These are phyloP conservation scores for Petunia secreta DNA, from an alignment of 257 asterid genomes.

Conservation along the genomic window DNA sequence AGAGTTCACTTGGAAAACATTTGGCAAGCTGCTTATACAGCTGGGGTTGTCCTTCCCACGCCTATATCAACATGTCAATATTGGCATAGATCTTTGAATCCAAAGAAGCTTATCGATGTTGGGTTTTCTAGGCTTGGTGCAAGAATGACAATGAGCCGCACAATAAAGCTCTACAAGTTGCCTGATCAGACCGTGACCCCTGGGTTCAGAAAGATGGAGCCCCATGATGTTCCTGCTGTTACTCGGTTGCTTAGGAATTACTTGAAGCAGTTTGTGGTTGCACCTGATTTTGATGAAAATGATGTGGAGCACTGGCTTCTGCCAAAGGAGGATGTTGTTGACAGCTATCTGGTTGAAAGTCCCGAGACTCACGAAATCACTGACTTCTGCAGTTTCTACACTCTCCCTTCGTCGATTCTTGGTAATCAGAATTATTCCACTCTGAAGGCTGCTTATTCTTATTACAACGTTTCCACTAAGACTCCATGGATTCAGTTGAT, in stretches of 20 bases:
- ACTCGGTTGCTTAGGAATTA: constrained; percentile 39
- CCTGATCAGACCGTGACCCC: constrained; percentile 40
- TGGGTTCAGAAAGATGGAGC: constrained; percentile 44
- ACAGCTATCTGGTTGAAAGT: constrained; percentile 41
- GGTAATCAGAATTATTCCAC: constrained; percentile 38
- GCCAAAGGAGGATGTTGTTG: constrained; percentile 40
- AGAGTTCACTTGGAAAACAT: constrained; percentile 42
- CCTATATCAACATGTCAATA: constrained; percentile 41
- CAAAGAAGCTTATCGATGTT: constrained; percentile 42
- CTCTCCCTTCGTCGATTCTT: constrained; percentile 39
- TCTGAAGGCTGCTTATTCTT: constrained; percentile 43
- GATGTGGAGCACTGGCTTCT: constrained; percentile 46
- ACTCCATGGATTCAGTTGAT: constrained; percentile 41
- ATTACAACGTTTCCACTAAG: constrained; percentile 41
- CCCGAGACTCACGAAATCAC: constrained; percentile 39
- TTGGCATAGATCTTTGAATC: constrained; percentile 45
- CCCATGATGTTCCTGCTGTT: constrained; percentile 40
- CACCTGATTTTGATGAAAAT: constrained; percentile 39
- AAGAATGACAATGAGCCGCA: constrained; percentile 45
- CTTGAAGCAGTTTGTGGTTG: constrained; percentile 40
- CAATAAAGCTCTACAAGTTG: constrained; percentile 41
- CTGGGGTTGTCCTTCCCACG: constrained; percentile 42
- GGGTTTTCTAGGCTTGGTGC: constrained; percentile 44
- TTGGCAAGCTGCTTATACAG: constrained; percentile 47
- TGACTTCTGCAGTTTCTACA: constrained; percentile 41